These are phyloP conservation scores for Athelia psychrophila DNA, from an alignment of 1,284 basidiomycete genomes.

Conservation along the genomic window DNA sequence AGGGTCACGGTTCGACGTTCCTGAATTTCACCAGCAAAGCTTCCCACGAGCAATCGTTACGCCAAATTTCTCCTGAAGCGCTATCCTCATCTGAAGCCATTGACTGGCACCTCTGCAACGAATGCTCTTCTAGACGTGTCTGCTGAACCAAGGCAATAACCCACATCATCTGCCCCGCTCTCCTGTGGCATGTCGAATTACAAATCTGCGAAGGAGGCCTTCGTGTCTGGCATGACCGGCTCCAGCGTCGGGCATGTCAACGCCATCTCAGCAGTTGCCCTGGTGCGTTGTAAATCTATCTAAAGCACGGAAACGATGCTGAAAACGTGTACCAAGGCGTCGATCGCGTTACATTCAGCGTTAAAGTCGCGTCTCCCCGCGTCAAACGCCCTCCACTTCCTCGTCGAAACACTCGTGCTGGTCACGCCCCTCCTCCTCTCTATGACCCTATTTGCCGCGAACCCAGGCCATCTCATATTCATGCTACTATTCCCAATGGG, in stretches of 20 bases:
- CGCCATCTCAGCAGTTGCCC: slow-evolving; percentile 63
- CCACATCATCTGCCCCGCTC: no score
- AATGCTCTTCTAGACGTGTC: no score
- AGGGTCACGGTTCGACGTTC: no score
- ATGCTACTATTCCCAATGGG: slow-evolving; percentile 44
- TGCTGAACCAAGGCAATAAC: no score
- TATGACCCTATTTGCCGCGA: slow-evolving; percentile 72
- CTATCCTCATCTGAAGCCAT: no score
- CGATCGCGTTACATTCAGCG: slow-evolving; percentile 67
- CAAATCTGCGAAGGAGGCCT: slow-evolving; percentile 85
- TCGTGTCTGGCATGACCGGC: slow-evolving; percentile 80
- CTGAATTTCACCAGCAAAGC: no score
- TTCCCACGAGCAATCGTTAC: no score
- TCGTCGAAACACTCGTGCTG: slow-evolving; percentile 63
- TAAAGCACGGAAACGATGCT: slow-evolving; percentile 3
- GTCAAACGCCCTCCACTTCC: slow-evolving; percentile 35
- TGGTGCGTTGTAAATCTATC: slow-evolving; percentile 51
- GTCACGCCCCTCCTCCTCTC: slow-evolving; percentile 76
- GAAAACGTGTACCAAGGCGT: slow-evolving; percentile 45
- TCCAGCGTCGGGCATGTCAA: slow-evolving; percentile 78
- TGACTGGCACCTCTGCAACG: no score
- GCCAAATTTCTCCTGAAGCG: no score
- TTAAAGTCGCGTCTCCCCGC: slow-evolving; percentile 45
- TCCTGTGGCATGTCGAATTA: slow-evolving; percentile 38
- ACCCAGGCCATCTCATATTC: slow-evolving; percentile 51